phyloP scores from a whole-genome alignment of 2,329 filamentous ascomycete species.

The Trichoderma brevicompactum region DNA sequence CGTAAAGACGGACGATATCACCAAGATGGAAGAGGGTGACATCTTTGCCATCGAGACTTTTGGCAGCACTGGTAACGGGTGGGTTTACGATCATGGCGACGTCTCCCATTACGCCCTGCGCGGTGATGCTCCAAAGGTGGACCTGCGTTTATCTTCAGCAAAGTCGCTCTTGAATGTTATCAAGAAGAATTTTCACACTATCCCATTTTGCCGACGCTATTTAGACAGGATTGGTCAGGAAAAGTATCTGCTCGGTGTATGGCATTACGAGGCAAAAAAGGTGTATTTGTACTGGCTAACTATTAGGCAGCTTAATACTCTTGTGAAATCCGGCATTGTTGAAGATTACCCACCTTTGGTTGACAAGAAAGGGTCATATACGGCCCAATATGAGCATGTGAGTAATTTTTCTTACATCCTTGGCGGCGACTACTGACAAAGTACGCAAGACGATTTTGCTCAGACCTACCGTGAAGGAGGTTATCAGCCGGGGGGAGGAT shows the following conservation, averaged over 20 bases:
- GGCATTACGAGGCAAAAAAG: neutral
- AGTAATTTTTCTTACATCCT: constrained; percentile 43
- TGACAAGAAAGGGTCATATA: constrained; percentile 86
- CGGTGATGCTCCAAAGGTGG: constrained; percentile 62
- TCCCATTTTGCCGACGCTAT: constrained; percentile 83
- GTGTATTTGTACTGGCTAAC: neutral
- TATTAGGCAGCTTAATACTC: constrained; percentile 68
- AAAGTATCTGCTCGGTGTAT: constrained; percentile 80
- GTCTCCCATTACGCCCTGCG: constrained; percentile 79
- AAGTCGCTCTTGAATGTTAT: constrained; percentile 80
- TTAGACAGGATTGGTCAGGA: constrained; percentile 85
- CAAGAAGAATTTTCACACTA: constrained; percentile 86
- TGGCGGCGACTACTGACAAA: neutral
- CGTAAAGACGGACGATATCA: constrained; percentile 74
- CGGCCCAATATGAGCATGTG: constrained; percentile 87
- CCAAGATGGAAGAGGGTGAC: constrained; percentile 86
- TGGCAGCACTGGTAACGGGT: constrained; percentile 74
- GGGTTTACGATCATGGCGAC: constrained; percentile 77
- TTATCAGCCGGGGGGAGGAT: constrained; percentile 78
- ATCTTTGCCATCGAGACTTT: constrained; percentile 84
- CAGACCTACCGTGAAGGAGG: constrained; percentile 75
- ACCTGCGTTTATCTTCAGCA: constrained; percentile 71
- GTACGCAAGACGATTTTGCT: constrained; percentile 66
- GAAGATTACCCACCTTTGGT: constrained; percentile 82
- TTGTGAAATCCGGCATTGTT: constrained; percentile 77